phyloP scores from a whole-genome alignment of 768 basidiomycete genomes.

The Lentinula aciculospora region DNA sequence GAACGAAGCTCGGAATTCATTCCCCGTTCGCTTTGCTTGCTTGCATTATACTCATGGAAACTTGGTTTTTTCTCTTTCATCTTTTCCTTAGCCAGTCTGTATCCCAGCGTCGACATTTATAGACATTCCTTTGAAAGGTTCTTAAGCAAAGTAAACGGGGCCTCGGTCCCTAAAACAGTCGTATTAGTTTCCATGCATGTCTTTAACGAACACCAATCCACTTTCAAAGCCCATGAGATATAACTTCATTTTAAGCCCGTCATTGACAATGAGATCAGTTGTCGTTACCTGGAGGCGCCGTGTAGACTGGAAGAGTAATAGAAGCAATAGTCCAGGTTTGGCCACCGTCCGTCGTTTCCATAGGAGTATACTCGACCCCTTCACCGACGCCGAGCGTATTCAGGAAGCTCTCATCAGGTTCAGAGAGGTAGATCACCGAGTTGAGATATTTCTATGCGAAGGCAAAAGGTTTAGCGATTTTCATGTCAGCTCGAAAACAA shows the following conservation, averaged over 20 bases:
- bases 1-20: no score
- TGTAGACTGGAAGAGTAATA: slow-evolving; percentile 8
- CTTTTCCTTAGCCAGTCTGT: no score
- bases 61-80: no score
- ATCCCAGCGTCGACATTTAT: no score
- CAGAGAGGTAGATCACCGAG: slow-evolving; percentile 9
- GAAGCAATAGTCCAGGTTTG: slow-evolving; percentile 13
- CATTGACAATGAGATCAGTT: neutral
- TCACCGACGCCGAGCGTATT: slow-evolving; percentile 7
- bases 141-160: no score
- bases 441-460: slow-evolving; percentile 7
- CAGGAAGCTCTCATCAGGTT: slow-evolving; percentile 8
- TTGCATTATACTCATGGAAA: no score
- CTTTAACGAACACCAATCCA: no score
- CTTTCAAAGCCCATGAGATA: neutral
- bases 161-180: no score
- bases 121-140: no score
- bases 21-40: no score
- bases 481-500: neutral
- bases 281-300: neutral
- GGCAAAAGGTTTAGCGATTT: neutral
- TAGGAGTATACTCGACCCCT: slow-evolving; percentile 6
- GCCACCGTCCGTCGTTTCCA: slow-evolving; percentile 11
- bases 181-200: no score
- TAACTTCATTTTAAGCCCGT: no score